Percentiles rank a stretch among this genome's conserved stretches.
Conservation (phyloP, 148 eudicot species). For the Rheum nobile region DNA sequence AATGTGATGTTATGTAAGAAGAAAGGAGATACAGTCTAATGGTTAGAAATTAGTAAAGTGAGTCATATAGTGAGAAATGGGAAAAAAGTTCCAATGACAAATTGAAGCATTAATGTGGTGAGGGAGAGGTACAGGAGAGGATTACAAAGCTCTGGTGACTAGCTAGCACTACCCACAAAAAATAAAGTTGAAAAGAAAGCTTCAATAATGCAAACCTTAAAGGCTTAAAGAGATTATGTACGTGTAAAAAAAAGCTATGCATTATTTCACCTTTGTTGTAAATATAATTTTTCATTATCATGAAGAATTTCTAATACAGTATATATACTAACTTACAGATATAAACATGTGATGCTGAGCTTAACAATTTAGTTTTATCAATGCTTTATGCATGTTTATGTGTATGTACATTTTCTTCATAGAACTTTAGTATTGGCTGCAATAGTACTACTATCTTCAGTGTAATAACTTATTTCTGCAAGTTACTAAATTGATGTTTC, state of each 20-base stretch:
- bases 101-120: not conserved
- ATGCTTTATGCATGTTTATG: not conserved
- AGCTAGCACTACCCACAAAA: not conserved
- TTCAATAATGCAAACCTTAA: not conserved
- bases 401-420: not conserved
- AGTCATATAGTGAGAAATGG: not conserved
- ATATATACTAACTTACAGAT: not conserved
- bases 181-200: constrained; percentile 4
- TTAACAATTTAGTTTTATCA: not conserved
- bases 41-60: not conserved
- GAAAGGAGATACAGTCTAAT: not conserved
- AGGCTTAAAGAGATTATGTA: not conserved
- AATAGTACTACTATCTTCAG: not conserved
- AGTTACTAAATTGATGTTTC: not conserved
- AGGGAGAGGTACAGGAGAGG: constrained; percentile 1
- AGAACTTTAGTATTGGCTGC: not conserved
- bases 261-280: constrained; percentile 5
- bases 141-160: constrained; percentile 6
- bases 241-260: not conserved
- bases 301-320: not conserved
- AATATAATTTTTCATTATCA: not conserved
- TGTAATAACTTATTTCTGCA: not conserved
- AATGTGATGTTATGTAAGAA: not conserved
- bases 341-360: not conserved
- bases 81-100: not conserved